A percentile compares a stretch with the other conserved stretches of the same genome.
Conservation (phyloP, 208 protist genomes). For the Phytomonas sp. region DNA sequence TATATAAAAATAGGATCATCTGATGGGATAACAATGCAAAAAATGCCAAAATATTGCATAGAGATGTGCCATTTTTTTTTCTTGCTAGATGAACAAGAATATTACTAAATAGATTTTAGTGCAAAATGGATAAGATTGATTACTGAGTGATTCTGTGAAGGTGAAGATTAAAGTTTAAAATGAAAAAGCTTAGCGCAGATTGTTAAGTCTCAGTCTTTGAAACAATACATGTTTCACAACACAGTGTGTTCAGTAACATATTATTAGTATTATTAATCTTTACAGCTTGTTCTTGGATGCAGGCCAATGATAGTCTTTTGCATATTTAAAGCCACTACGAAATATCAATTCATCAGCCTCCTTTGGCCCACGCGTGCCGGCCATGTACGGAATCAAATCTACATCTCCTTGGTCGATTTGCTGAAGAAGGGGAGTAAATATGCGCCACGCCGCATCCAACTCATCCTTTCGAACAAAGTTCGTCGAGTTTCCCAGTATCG, state of each 20-base stretch:
- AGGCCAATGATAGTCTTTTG: slow-evolving; percentile 41
- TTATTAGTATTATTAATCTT: not conserved
- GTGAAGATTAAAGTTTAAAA: not conserved
- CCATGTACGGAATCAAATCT: slow-evolving; percentile 52
- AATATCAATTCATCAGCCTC: slow-evolving; percentile 64
- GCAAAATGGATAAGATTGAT: not conserved
- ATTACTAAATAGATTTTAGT: not conserved
- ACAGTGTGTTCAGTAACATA: not conserved
- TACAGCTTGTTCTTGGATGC: slow-evolving; percentile 52
- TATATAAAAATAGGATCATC: not conserved
- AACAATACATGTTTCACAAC: not conserved
- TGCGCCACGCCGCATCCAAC: slow-evolving; percentile 86
- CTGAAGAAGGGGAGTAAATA: slow-evolving; percentile 87
- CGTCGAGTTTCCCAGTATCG: slow-evolving; percentile 70
- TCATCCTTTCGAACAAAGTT: slow-evolving; percentile 91
- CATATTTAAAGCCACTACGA: slow-evolving; percentile 46
- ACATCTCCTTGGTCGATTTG: slow-evolving; percentile 75
- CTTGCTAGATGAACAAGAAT: not conserved
- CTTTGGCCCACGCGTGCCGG: slow-evolving; percentile 75
- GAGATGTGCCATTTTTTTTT: not conserved
- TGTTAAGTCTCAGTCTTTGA: not conserved
- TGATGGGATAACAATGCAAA: not conserved
- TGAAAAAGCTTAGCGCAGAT: not conserved
- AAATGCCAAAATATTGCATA: not conserved
- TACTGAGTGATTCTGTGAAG: not conserved